Base-by-base conservation (phyloP, 805 yeast genomes). In the Metschnikowia santaceciliae region DNA sequence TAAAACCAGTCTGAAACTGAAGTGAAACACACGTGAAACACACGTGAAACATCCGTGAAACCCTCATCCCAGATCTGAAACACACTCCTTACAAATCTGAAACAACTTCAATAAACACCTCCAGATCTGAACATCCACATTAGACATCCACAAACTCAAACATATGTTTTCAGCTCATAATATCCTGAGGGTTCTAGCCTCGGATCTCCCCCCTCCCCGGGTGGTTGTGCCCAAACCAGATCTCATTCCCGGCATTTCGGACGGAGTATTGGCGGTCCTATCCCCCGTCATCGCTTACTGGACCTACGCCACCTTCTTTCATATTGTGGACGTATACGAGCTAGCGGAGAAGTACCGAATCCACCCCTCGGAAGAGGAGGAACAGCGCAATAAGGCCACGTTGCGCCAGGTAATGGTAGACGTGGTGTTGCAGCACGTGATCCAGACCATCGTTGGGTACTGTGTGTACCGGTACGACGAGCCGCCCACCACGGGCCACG, bases 291-390 rank as follows among this genome's bases (percentile, higher is more conserved):
- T 83, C 2, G 90, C 85, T 2, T 94, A 94, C 67, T 94, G 98
- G 98, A 51, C 70, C 1, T 82, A 83, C 60, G 86, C 96, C 3
- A 62, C 79, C 26, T 68, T 88, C 54, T 94, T 88, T 77, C 90
- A 86, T 63, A 53, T 86, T 7, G 70, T 91, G 47, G 98, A 94
- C 66, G 78, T 77, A 40, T 81, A 77, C 58, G 80, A 88, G 63
- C 71, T 90, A 56, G 89, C 91, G 41, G 96, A 88, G 61, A 74
- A 78, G 64, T 90, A 88, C 70, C 78, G 98, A 58, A 90, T 94
- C 47, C 99, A 94, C 67, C 91, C 98, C 19, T 83, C 91, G 36
- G 95, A 86, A 59, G 98, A 92, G 65, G 89, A 90, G 50, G 61
- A 75, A 32, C 65, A 79, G 46, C 80, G 94, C 57, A 94, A 94